phyloP scores from a whole-genome alignment of 2,329 filamentous ascomycete species.

The Colletotrichum sp. region DNA sequence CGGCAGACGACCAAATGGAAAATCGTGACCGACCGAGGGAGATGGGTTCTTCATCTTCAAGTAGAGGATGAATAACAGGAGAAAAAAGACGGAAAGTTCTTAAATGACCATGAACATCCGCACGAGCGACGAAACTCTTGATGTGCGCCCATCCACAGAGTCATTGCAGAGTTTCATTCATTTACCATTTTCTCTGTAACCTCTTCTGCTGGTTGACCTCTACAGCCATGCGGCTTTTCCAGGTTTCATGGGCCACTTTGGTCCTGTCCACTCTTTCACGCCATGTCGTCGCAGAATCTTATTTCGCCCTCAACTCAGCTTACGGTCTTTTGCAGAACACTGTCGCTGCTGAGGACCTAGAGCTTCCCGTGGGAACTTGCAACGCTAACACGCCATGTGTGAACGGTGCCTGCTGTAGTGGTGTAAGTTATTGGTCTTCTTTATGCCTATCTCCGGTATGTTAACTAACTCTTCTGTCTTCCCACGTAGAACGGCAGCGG shows the following conservation, averaged over 20 bases:
- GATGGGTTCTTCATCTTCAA: neutral
- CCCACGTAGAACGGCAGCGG: neutral
- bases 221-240: neutral
- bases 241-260: neutral
- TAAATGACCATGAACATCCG: neutral
- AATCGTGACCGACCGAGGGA: neutral
- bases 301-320: neutral
- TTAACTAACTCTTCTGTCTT: neutral
- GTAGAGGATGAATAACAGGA: neutral
- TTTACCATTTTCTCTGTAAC: neutral
- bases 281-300: neutral
- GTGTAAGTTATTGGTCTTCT: neutral
- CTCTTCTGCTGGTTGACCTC: neutral
- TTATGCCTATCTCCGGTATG: neutral
- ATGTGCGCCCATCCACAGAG: neutral
- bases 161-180: neutral
- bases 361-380: slow-evolving; percentile 14
- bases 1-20: neutral
- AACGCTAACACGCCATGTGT: slow-evolving; percentile 23
- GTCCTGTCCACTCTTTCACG: neutral
- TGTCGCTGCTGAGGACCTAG: neutral
- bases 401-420: slow-evolving; percentile 28
- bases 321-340: neutral
- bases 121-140: neutral
- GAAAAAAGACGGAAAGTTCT: neutral